Evolutionary conservation across 192 early-diverging fungal genomes (phyloP), one percentile per base, ranked within the genome.

Genomic region (Spinellus fusiger): DNA sequence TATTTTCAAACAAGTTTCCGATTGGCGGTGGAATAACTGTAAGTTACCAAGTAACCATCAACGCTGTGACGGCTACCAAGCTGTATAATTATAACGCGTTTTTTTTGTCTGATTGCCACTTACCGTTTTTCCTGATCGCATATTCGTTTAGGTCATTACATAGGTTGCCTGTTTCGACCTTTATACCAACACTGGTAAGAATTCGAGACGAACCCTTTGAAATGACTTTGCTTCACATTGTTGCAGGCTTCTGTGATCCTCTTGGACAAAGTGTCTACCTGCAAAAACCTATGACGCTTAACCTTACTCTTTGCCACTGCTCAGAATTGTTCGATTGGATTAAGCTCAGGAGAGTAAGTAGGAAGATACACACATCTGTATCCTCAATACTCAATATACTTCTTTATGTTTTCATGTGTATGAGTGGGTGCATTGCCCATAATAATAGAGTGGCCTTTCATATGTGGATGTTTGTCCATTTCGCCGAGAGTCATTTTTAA

Each of bases 331-430:
- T 55, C 54, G 54, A 60, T 64, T 1, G 57, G 68, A 38, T 64
- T 64, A 4, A 70, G 68, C 40, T 60, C 56, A 26, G 61, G 35
- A 10, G 68, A 70, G 26, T 54, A 63, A 16, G 61, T 47, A 1
- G 68, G 68, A 15, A 70, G 44, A 48, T 54, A 70, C n/a, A 59
- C 52, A 35, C 56, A 59, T n/a, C 32, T 27, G 44, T 64, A 55
- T 5, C 54, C 62, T 26, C 40, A 16, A 46, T 40, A 37, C 35
- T 37, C 35, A 37, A 37, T 37, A 37, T 37, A 37, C 35, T 5
- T 37, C 35, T 5, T 9, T 37, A 37, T 37, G 35, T 37, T 37
- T 37, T 9, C 13, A n/a, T n/a, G n/a, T n/a, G n/a, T n/a, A n/a
- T n/a, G n/a, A n/a, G n/a, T n/a, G n/a, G n/a, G n/a, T n/a, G n/a